Conservation (phyloP, 352 stramenopile species). For the Plasmopara viticola region DNA sequence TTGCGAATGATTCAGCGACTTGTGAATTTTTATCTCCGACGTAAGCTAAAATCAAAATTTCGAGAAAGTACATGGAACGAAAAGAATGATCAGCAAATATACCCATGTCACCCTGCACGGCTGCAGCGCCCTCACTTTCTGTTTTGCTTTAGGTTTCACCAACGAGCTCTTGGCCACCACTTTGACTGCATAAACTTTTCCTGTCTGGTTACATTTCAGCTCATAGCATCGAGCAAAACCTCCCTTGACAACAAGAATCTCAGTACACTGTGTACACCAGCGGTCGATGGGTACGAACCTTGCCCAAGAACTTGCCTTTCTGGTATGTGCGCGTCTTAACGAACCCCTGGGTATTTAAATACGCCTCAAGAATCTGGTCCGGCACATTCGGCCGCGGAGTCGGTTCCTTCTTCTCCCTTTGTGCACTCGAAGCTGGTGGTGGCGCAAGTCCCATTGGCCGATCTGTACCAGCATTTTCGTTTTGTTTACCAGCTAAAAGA, state of each 20-base stretch:
- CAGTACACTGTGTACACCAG: slow-evolving; percentile 2
- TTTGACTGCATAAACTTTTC: slow-evolving; percentile 94
- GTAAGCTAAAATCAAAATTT: slow-evolving; percentile 50
- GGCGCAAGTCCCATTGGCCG: neutral
- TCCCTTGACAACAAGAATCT: slow-evolving; percentile 44
- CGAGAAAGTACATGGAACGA: slow-evolving; percentile 42
- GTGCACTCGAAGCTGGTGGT: slow-evolving; percentile 1
- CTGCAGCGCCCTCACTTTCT: slow-evolving; percentile 83
- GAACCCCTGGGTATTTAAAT: slow-evolving; percentile 43
- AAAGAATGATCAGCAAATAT: slow-evolving; percentile 7
- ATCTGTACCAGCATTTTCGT: slow-evolving; percentile 17
- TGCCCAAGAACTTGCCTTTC: slow-evolving; percentile 92
- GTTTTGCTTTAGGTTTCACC: slow-evolving; percentile 92
- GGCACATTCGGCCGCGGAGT: slow-evolving; percentile 36
- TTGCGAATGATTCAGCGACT: slow-evolving; percentile 90
- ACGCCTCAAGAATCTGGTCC: slow-evolving; percentile 61
- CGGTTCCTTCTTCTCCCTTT: slow-evolving; percentile 31
- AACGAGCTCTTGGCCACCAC: slow-evolving; percentile 97
- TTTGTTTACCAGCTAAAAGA: slow-evolving; percentile 3
- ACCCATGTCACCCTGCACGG: neutral
- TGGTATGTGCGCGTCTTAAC: slow-evolving; percentile 77
- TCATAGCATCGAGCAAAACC: slow-evolving; percentile 98
- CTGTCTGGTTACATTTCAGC: slow-evolving; percentile 90
- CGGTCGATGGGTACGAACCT: slow-evolving; percentile 35
- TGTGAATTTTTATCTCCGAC: slow-evolving; percentile 98